Conservation (phyloP, 1,284 basidiomycete species). For the Phenoliferia sp. region DNA sequence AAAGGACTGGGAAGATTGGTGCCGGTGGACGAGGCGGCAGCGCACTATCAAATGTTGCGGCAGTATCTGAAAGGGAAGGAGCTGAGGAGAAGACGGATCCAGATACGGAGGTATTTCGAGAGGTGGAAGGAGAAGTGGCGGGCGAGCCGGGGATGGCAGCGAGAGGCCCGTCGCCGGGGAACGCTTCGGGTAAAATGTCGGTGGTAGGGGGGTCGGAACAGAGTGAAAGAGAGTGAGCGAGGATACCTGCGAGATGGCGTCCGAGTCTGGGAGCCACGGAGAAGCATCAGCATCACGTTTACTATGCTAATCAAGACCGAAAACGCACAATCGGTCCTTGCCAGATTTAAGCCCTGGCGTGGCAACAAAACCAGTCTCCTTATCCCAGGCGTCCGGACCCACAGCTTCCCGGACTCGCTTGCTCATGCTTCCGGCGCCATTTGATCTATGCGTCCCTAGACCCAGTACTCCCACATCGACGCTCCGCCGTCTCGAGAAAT, state of each 20-base stretch:
- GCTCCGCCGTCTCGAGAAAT: conserved; percentile 25
- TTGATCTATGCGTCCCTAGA: conserved; percentile 21
- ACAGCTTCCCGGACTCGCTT: conserved; percentile 26
- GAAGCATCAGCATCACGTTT: neutral
- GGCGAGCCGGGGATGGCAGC: conserved; percentile 29
- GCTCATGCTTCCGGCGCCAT: conserved; percentile 23
- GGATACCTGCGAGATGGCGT: conserved; percentile 37
- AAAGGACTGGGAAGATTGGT: conserved; percentile 22
- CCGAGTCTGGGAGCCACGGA: conserved; percentile 30
- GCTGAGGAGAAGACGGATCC: conserved; percentile 18
- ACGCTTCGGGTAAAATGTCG: neutral
- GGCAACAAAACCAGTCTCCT: conserved; percentile 27
- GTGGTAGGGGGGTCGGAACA: conserved; percentile 21
- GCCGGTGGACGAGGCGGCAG: neutral
- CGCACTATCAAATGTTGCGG: neutral
- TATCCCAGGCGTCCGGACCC: conserved; percentile 32
- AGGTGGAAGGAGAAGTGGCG: conserved; percentile 13
- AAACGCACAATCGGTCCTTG: conserved; percentile 25
- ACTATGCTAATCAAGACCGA: neutral
- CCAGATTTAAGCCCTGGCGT: conserved; percentile 21
- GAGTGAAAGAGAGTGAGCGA: conserved; percentile 38
- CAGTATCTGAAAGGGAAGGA: conserved; percentile 7
- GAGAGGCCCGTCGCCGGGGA: neutral
- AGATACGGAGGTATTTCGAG: conserved; percentile 24
- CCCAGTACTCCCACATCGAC: conserved; percentile 34